Evolutionary conservation across 768 basidiomycete species (phyloP).

Genomic region (Kwoniella dendrophila): DNA sequence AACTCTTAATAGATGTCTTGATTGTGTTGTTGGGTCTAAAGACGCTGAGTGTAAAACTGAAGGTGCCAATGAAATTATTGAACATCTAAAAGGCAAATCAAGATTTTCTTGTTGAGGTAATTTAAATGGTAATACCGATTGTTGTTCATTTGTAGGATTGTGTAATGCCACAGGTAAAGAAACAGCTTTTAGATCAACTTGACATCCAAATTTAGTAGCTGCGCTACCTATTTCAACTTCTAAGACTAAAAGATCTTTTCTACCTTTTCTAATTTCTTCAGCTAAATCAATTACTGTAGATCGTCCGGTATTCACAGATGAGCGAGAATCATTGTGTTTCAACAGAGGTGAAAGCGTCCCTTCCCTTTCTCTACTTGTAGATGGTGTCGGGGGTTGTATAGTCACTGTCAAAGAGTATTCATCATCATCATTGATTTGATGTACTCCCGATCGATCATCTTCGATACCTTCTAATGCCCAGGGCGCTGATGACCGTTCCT

Average conservation of each 20-base stretch:
- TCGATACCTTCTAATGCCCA: constrained; percentile 47
- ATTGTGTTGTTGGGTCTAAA: constrained; percentile 62
- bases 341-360: constrained; percentile 35
- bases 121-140: constrained; percentile 30
- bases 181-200: constrained; percentile 56
- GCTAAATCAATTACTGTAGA: constrained; percentile 57
- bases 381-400: constrained; percentile 29
- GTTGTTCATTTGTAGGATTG: constrained; percentile 54
- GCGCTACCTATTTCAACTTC: constrained; percentile 58
- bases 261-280: constrained; percentile 53
- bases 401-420: constrained; percentile 42
- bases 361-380: constrained; percentile 11
- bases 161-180: constrained; percentile 60
- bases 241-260: constrained; percentile 72
- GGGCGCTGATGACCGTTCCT: constrained; percentile 33
- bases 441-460: constrained; percentile 31
- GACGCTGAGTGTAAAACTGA: constrained; percentile 68
- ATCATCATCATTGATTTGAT: constrained; percentile 36
- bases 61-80: constrained; percentile 74
- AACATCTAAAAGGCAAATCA: constrained; percentile 57
- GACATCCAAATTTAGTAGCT: constrained; percentile 56
- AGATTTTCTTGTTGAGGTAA: constrained; percentile 21
- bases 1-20: constrained; percentile 75
- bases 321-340: constrained; percentile 55
- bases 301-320: constrained; percentile 53